Base-by-base conservation (phyloP, 176 grass and related monocot species). In the Neostapfia colusana region DNA sequence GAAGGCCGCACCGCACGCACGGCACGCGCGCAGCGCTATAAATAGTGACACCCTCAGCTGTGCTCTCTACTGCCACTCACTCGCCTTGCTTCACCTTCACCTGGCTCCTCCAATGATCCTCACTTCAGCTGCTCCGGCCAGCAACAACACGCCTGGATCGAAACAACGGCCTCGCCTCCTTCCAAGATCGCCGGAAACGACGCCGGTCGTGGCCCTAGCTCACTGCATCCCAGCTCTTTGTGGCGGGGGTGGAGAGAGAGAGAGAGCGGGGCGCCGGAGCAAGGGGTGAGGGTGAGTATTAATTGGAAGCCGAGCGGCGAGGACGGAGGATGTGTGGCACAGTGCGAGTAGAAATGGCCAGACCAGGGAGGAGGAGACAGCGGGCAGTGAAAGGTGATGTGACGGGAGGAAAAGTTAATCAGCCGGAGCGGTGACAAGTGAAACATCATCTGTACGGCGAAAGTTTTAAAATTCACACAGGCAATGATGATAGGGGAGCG, bases 331-430 rank as follows among this genome's bases (percentile, higher is more conserved):
- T 20, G 34, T 25, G 39, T 2, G 39, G 17, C 57, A 77, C 74
- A 77, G 58, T 76, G 74, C 51, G 6, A 25, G 54, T 39, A 58
- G 35, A 56, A 58, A 16, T 12, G 24, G 40, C 23, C 55, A 58
- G 26, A 58, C 55, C 55, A 26, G 48, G 12, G 64, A 28, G 58
- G 21, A 37, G 68, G 81, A 73, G 80, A 82, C 83, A 80, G 80
- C 73, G 83, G 40, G 69, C 81, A 78, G 79, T 75, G 88, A 90
- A 97, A 88, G 84, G 65, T 88, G 90, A 97, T 83, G 82, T 92
- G 93, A 97, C 82, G 34, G 45, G 67, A 86, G 73, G 60, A 92
- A 79, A 88, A 89, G 84, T 37, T 20, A 35, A 59, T 3, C 72
- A 34, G 67, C 46, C 8, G 35, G 80, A 9, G 34, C 44, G 70